These are phyloP conservation scores for Apiospora rasikravindrae DNA, from an alignment of 2,329 filamentous ascomycete species.

Conservation along the genomic window DNA sequence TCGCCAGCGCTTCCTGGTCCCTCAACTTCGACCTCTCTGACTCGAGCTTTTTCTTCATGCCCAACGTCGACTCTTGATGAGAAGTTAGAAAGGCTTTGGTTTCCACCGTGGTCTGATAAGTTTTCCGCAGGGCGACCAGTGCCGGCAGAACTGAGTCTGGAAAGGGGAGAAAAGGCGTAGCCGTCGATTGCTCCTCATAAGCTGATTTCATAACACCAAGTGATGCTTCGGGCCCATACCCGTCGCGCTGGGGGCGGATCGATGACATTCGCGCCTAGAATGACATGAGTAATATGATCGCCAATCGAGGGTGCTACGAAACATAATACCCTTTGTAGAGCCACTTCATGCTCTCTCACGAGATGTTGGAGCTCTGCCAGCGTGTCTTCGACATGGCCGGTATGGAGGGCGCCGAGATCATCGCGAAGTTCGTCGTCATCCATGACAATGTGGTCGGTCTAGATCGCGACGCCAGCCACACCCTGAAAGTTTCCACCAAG, in stretches of 20 bases:
- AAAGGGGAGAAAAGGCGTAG: slow-evolving; percentile 69
- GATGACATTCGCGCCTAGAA: slow-evolving; percentile 12
- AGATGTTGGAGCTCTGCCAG: slow-evolving; percentile 68
- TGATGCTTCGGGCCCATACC: slow-evolving; percentile 37
- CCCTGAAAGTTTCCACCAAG: not conserved
- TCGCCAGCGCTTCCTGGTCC: slow-evolving; percentile 61
- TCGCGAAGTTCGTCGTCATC: slow-evolving; percentile 1
- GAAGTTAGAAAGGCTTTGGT: slow-evolving; percentile 63
- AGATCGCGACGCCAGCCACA: not conserved
- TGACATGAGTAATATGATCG: slow-evolving; percentile 1
- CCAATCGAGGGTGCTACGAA: not conserved
- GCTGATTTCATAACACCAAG: slow-evolving; percentile 63
- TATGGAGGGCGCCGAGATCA: slow-evolving; percentile 39
- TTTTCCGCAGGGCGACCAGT: slow-evolving; percentile 72
- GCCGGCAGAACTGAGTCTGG: slow-evolving; percentile 72
- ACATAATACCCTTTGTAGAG: slow-evolving; percentile 50
- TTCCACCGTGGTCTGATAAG: slow-evolving; percentile 67
- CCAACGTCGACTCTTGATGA: slow-evolving; percentile 48
- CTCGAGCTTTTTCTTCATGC: slow-evolving; percentile 54
- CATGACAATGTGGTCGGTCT: not conserved
- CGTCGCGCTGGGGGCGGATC: not conserved
- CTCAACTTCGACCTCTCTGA: slow-evolving; percentile 54
- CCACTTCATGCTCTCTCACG: slow-evolving; percentile 59
- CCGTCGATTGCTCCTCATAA: slow-evolving; percentile 66
- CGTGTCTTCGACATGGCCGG: slow-evolving; percentile 67